Evolutionary conservation across 2,329 filamentous ascomycete genomes (phyloP), one percentile per base, ranked within the genome.

Genomic region (Fusarium oligoseptatum): DNA sequence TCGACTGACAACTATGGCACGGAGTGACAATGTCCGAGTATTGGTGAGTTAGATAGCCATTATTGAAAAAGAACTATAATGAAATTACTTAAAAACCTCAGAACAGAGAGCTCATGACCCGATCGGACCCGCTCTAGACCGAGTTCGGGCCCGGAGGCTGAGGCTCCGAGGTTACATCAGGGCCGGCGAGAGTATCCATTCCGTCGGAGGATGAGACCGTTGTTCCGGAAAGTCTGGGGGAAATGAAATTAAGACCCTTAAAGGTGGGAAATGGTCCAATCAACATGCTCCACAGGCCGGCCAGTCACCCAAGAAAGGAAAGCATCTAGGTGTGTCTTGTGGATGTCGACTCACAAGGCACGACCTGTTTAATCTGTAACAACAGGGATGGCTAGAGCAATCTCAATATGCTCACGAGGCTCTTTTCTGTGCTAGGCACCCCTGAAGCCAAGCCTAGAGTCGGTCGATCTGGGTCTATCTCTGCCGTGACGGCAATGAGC

Each of bases 141-240:
- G 67, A n/a, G 70, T 74, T 68, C 24, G 64, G 48, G 45, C 36
- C 58, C 73, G 73, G 73, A 75, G 45, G 36, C 24, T 55, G 27
- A 50, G 36, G 32, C 43, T 75, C 73, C 73, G 73, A 68, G 27
- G 34, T 64, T 66, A 43, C 27, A 66, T 74, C 63, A 27, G 64
- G 73, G 9, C 56, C 6, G 29, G 11, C 20, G 12, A 48, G 34
- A 27, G 10, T 50, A 50, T 36, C 64, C 14, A 45, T 17, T 7
- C 48, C 11, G 12, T 60, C 71, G 71, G 71, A 68, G 60, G 45
- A 29, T 37, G 71, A 72, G 68, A 48, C 71, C 71, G 57, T 15
- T 20, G 11, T 55, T 58, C 71, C 71, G 71, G n/a, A 24, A 32
- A 27, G 17, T 32, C 22, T 27, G 22, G 24, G 22, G 17, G 22